Conservation (phyloP, 169 alveolate species). For the Cryptosporidium tyzzeri region DNA sequence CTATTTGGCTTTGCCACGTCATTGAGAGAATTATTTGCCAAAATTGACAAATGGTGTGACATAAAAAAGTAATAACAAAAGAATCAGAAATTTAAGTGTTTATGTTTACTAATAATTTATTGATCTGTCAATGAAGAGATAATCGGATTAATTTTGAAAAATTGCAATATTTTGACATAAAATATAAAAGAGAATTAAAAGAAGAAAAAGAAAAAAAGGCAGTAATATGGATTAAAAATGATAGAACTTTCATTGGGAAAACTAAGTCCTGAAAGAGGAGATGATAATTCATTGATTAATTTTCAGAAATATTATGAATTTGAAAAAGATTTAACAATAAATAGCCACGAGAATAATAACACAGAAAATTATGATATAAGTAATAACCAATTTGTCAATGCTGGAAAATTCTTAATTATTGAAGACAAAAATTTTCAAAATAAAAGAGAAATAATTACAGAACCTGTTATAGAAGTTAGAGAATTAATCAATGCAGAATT, state of each 20-base stretch:
- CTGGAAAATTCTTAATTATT: not conserved
- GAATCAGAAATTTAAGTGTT: too few species aligned
- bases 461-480: not conserved
- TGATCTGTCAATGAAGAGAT: not conserved
- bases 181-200: too few species aligned
- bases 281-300: not conserved
- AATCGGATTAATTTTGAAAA: not conserved
- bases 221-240: too few species aligned
- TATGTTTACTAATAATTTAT: too few species aligned
- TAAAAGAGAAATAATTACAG: not conserved
- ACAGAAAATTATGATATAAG: not conserved
- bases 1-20: slow-evolving; percentile 6
- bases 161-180: not conserved
- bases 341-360: not conserved
- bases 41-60: not conserved
- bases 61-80: too few species aligned
- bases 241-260: not conserved
- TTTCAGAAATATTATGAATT: not conserved
- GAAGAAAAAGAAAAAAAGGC: too few species aligned
- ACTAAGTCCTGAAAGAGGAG: not conserved
- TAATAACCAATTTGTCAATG: not conserved
- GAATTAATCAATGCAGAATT: not conserved
- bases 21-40: not conserved
- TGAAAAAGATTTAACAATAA: not conserved
- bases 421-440: not conserved